Conservation (phyloP, 345 rosid species). For the Populus euphratica region DNA sequence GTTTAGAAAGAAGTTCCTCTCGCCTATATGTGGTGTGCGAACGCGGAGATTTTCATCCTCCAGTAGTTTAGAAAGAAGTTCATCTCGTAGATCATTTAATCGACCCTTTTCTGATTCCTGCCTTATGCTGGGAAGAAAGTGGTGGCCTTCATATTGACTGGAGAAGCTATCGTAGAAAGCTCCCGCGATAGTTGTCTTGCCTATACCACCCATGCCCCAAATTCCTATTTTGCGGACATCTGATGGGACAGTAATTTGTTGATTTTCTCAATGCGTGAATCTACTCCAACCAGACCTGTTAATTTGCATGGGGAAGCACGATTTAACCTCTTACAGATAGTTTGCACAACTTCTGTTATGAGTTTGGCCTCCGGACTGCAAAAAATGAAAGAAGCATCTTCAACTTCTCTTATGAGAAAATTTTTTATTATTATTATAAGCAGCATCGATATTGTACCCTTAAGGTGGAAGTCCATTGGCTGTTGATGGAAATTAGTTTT, state of each 20-base stretch:
- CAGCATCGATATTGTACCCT: too few relatives aligned
- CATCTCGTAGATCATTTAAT: neutral
- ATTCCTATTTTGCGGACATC: neutral
- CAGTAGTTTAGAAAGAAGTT: neutral
- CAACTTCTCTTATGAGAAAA: too few relatives aligned
- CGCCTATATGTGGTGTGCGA: too few relatives aligned
- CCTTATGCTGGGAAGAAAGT: neutral
- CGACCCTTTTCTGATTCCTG: neutral
- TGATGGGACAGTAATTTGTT: neutral
- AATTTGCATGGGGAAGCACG: neutral
- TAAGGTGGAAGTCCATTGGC: too few relatives aligned
- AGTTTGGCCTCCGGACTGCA: constrained; percentile 3
- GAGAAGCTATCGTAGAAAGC: neutral
- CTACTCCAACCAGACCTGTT: constrained; percentile 5
- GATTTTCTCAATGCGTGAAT: neutral
- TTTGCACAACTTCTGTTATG: neutral
- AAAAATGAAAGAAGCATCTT: neutral
- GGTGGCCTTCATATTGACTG: neutral
- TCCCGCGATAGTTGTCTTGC: constrained; percentile 7
- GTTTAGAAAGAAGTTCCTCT: too few relatives aligned
- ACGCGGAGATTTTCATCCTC: neutral
- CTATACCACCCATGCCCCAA: constrained; percentile 10
- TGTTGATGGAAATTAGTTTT: too few relatives aligned
- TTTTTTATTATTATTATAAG: too few relatives aligned
- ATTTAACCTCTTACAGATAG: neutral